Base-by-base conservation (phyloP, 257 asterid species). In the Apocynum venetum region DNA sequence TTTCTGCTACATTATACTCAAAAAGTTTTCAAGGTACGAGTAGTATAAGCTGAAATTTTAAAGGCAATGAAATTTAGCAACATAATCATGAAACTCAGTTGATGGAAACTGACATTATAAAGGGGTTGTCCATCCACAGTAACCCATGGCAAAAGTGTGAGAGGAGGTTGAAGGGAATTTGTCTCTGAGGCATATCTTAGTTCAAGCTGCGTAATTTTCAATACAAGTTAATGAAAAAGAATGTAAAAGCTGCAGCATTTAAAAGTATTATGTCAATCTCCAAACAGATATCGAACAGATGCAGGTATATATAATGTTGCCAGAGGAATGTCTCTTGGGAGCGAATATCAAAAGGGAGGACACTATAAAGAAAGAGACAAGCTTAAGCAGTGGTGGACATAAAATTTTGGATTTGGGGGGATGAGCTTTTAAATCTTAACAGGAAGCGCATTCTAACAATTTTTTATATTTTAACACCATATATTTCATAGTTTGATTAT, bases 101-200 rank as follows among this genome's bases (percentile, higher is more conserved):
- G 43, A 61, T 11, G 25, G 44, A 81, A 78, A 87, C 96, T 86
- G 47, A 94, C 98, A 79, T 92, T 96, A 72, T 92, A 91, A 60
- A 94, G 89, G 55, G 98, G 98, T 17, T 90, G 86, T 44, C 96
- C 97, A 74, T 94, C 88, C 83, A 94, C 96, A 73, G 85, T 90
- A 9, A 94, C 93, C 98, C 97, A 94, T 0, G 98, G 97, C 52
- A 94, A 96, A 14, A 91, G 91, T 56, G 59, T 82, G 79, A 91
- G 98, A 57, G 97, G 98, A 78, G 98, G 98, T 74, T 89, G 71
- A 61, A 94, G 96, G 63, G 89, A 86, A 75, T 78, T 87, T 73
- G 98, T 94, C 70, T 67, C 82, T 44, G 87, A 91, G 13, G 97
- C 98, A 82, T 89, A 91, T 73, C 41, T n/a, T 76, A 92, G 81